Evolutionary conservation across 371 early-diverging fungal species (phyloP).

Genomic region (Mortierella sp.): DNA sequence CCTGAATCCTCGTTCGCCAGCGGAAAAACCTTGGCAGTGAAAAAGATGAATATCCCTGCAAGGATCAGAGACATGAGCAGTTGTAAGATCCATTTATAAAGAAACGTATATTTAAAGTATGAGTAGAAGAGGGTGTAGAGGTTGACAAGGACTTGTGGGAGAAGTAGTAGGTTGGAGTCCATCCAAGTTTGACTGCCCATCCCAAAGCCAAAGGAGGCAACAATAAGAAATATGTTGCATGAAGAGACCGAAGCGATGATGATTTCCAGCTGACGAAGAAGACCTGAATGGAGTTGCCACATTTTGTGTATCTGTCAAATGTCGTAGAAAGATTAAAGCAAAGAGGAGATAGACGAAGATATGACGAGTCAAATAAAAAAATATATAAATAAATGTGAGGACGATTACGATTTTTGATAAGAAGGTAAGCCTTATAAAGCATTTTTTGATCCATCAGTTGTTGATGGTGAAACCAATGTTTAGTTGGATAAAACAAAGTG

Average conservation of each 20-base stretch:
- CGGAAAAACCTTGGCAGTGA: conserved; percentile 1
- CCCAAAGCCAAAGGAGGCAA: conserved; percentile 15
- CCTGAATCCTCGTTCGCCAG: background rate
- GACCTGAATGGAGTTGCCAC: background rate
- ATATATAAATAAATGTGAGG: background rate
- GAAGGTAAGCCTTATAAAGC: too few relatives aligned
- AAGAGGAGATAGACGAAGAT: background rate
- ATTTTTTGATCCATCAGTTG: too few relatives aligned
- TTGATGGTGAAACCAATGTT: too few relatives aligned
- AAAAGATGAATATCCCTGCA: conserved; percentile 15
- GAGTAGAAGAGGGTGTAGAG: conserved; percentile 21
- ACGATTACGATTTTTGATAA: too few relatives aligned
- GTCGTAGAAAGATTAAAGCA: too few relatives aligned
- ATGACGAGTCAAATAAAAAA: background rate
- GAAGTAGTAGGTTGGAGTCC: background rate
- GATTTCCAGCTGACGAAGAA: background rate
- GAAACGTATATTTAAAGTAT: conserved; percentile 7
- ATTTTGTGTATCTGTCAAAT: background rate
- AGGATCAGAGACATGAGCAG: conserved; percentile 11
- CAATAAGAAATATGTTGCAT: conserved; percentile 16
- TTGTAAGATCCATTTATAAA: background rate
- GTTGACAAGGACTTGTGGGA: conserved; percentile 24
- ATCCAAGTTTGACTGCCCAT: background rate
- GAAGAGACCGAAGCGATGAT: conserved; percentile 1
- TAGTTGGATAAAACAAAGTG: too few relatives aligned